These are phyloP conservation scores for Stachybotrys chartarum DNA, from an alignment of 2,329 filamentous ascomycete genomes.

Conservation along the genomic window DNA sequence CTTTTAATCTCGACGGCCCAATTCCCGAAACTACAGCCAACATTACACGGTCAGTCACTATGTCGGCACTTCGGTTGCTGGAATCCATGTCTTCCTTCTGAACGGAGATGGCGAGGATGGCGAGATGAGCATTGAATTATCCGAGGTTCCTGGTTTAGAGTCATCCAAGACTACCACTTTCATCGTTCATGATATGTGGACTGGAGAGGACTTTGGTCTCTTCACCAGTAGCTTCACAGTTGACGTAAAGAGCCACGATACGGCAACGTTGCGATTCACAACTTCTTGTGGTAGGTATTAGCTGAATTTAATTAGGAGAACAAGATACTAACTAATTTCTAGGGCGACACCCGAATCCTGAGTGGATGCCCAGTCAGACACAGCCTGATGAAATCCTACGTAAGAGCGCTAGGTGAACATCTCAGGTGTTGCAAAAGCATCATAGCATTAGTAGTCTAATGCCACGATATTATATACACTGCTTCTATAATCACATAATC, in stretches of 20 bases:
- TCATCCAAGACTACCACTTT: constrained; percentile 18
- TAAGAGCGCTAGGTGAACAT: too few relatives aligned
- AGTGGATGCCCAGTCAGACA: not conserved
- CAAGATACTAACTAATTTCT: too few relatives aligned
- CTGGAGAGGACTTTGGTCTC: constrained; percentile 28
- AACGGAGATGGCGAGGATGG: constrained; percentile 32
- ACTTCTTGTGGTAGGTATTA: not conserved
- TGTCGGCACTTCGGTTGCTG: constrained; percentile 32
- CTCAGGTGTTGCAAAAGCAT: too few relatives aligned
- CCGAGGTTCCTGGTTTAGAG: constrained; percentile 34
- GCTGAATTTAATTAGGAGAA: not conserved
- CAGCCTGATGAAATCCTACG: too few relatives aligned
- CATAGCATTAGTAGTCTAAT: too few relatives aligned
- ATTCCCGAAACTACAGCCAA: constrained; percentile 31
- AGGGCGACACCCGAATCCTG: not conserved
- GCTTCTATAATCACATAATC: too few relatives aligned
- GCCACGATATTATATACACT: too few relatives aligned
- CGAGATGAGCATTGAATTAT: constrained; percentile 29
- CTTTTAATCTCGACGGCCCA: constrained; percentile 40
- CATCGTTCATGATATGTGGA: constrained; percentile 38
- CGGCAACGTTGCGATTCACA: not conserved
- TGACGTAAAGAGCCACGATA: not conserved
- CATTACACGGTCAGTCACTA: constrained; percentile 36
- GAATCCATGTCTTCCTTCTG: constrained; percentile 38
- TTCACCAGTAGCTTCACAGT: constrained; percentile 12